Conservation (phyloP, 2,329 filamentous ascomycete genomes). For the Ceratocystis huliohia region DNA sequence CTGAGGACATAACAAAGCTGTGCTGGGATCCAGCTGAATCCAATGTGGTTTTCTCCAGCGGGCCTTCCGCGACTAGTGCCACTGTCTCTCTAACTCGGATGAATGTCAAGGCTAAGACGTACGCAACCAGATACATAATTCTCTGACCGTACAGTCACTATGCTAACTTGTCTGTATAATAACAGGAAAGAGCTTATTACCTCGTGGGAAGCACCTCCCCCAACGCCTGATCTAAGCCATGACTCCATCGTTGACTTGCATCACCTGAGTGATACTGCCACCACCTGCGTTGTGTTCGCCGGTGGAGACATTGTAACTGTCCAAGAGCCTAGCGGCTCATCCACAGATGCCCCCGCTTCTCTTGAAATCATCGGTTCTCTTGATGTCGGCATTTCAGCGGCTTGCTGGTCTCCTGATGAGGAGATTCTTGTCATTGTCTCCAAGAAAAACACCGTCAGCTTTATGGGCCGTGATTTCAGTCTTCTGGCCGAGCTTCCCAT, state of each 20-base stretch:
- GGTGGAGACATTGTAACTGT: conserved; percentile 86
- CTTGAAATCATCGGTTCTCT: conserved; percentile 95
- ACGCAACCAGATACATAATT: conserved; percentile 23
- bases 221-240: conserved; percentile 58
- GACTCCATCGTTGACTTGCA: conserved; percentile 71
- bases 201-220: conserved; percentile 79
- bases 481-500: conserved; percentile 64
- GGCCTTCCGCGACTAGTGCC: conserved; percentile 57
- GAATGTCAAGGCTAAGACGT: conserved; percentile 37
- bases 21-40: conserved; percentile 77
- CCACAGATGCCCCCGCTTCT: conserved; percentile 32
- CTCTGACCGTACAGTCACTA: neutral
- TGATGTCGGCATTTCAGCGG: conserved; percentile 78
- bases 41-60: conserved; percentile 70
- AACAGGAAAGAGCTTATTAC: conserved; percentile 41
- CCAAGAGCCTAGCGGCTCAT: conserved; percentile 43
- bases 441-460: conserved; percentile 62
- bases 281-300: conserved; percentile 69
- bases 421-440: conserved; percentile 79
- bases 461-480: conserved; percentile 90
- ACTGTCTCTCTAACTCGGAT: conserved; percentile 58
- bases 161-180: conserved; percentile 20
- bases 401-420: conserved; percentile 89
- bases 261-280: conserved; percentile 68
- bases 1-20: conserved; percentile 53